Percentiles rank a stretch among this genome's conserved stretches.
These are phyloP conservation scores for Discostella stelligera DNA, from an alignment of 352 stramenopile species.

Conservation along the genomic window DNA sequence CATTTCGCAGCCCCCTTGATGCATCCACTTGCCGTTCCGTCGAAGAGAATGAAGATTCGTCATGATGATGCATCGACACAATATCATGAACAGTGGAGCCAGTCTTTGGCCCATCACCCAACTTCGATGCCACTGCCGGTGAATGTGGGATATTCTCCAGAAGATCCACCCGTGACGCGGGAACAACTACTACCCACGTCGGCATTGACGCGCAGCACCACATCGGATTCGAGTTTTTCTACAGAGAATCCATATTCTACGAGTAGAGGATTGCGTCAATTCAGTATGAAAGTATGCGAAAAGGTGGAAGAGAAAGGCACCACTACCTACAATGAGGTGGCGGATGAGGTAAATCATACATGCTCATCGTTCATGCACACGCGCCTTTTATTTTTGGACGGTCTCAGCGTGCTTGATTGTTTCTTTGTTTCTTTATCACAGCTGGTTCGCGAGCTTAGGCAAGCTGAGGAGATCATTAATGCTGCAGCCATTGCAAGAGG, in stretches of 20 bases:
- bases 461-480: constrained; percentile 22
- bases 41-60: constrained; percentile 2
- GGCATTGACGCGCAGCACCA: neutral
- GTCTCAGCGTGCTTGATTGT: neutral
- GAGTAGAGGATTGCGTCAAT: constrained; percentile 91
- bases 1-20: neutral
- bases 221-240: neutral
- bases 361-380: neutral
- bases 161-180: neutral
- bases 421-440: constrained; percentile 1
- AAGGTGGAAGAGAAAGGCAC: constrained; percentile 95
- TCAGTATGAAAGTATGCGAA: constrained; percentile 94
- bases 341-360: constrained; percentile 89
- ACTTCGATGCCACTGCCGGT: neutral
- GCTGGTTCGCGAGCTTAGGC: constrained; percentile 6
- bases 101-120: neutral
- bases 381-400: neutral
- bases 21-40: neutral
- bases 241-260: constrained; percentile 14
- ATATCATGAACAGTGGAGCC: neutral
- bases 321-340: constrained; percentile 94
- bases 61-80: neutral
- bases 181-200: neutral
- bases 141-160: neutral
- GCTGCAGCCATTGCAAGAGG: constrained; percentile 17